Evolutionary conservation across 768 basidiomycete species (phyloP).

Genomic region (Suillus subaureus): DNA sequence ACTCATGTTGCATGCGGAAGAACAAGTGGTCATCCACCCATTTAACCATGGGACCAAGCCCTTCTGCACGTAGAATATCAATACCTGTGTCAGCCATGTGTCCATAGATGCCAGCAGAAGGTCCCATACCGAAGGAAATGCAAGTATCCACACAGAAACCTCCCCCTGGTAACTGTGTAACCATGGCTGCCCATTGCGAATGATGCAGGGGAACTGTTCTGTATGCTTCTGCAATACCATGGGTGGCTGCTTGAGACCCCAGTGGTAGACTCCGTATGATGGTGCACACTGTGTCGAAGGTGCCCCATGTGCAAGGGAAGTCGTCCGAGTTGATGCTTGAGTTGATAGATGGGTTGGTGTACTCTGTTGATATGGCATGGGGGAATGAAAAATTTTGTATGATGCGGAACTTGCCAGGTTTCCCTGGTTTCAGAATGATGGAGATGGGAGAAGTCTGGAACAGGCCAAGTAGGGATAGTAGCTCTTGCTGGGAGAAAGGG

Average conservation of each 20-base stretch:
- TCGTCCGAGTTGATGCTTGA: slow-evolving; percentile 30
- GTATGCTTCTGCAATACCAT: slow-evolving; percentile 38
- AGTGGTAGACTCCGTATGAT: slow-evolving; percentile 29
- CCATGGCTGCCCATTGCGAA: slow-evolving; percentile 30
- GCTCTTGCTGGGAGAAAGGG: too few relatives aligned
- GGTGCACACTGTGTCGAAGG: slow-evolving; percentile 23
- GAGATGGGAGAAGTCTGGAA: too few relatives aligned
- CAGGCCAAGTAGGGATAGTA: too few relatives aligned
- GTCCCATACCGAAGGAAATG: not conserved
- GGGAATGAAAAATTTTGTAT: too few relatives aligned
- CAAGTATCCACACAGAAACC: slow-evolving; percentile 13
- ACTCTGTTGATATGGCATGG: too few relatives aligned
- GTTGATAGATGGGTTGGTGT: too few relatives aligned
- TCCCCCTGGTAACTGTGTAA: slow-evolving; percentile 21
- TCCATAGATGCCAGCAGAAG: not conserved
- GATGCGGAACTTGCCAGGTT: too few relatives aligned
- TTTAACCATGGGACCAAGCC: not conserved
- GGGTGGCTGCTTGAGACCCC: slow-evolving; percentile 28
- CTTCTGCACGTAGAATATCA: not conserved
- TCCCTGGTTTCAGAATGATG: too few relatives aligned
- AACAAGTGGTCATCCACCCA: slow-evolving; percentile 4
- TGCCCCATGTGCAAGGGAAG: slow-evolving; percentile 48
- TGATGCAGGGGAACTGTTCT: slow-evolving; percentile 29
- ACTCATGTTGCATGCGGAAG: slow-evolving; percentile 4
- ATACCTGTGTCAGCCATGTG: slow-evolving; percentile 10